Base-by-base conservation (phyloP, 2,329 filamentous ascomycete species). In the Penicillium sp. region DNA sequence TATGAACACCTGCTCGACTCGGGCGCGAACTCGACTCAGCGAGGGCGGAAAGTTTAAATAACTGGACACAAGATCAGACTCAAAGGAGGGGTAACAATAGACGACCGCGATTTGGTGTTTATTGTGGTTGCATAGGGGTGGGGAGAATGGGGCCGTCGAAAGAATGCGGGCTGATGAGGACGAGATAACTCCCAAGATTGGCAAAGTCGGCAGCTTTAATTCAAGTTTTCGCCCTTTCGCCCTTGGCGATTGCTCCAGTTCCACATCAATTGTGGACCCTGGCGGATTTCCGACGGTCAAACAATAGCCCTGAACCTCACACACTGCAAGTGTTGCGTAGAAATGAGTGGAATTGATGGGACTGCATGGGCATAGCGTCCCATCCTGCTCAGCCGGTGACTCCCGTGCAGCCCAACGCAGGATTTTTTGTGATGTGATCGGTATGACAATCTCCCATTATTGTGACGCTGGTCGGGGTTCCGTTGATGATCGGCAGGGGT, bases 81-180 rank as follows among this genome's bases (percentile, higher is more conserved):
- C 27, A 53, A 54, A 50, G 11, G 55, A 56, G 53, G 57, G 57
- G 54, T 45, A 41, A 45, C 31, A 34, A 31, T 50, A 42, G 29
- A 48, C 32, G 34, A 31, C 13, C 13, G 50, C n/a, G 22, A 16
- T 21, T 39, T 40, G 32, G 41, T 64, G 48, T 62, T 64, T 63
- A 63, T 62, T 63, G 56, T 63, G 60, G 61, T 63, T 62, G 61
- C 62, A 63, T 60, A 54, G 49, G 48, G 31, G 50, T 49, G 48
- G 43, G 49, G 57, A 29, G 59, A 61, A 62, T 59, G 60, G 48
- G 41, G 48, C 14, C 24, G 39, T 8, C 9, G 43, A 27, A 46
- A 47, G 43, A 53, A 53, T 53, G 43, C 40, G 27, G 39, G 44
- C 16, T 52, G 27, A 36, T 16, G 48, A 45, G 52, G 8, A 21